Conservation (phyloP, 1,284 basidiomycete species). For the Rhodotorula sp. region DNA sequence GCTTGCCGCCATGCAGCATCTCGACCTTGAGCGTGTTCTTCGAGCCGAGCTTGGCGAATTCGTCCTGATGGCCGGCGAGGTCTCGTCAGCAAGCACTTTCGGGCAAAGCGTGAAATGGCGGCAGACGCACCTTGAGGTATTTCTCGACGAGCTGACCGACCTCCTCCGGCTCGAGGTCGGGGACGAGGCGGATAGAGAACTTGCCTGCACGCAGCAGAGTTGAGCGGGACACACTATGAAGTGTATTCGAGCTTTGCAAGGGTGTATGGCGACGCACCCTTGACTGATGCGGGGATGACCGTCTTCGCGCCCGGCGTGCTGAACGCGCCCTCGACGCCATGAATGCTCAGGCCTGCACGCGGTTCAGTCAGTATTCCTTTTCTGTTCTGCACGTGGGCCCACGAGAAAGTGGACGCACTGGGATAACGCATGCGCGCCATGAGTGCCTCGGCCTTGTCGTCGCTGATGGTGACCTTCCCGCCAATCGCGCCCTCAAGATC, state of each 20-base stretch:
- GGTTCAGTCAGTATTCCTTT: no score
- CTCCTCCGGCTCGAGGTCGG: slow-evolving; percentile 76
- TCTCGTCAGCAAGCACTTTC: no score
- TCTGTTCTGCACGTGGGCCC: slow-evolving; percentile 10
- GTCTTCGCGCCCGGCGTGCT: slow-evolving; percentile 63
- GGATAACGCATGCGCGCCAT: slow-evolving; percentile 75
- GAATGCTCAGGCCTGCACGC: slow-evolving; percentile 80
- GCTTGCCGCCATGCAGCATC: slow-evolving; percentile 76
- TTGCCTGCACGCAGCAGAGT: slow-evolving; percentile 58
- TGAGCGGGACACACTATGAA: no score
- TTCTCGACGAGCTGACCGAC: slow-evolving; percentile 70
- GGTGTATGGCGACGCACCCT: slow-evolving; percentile 57
- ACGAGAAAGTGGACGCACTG: neutral
- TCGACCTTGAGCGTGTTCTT: slow-evolving; percentile 77
- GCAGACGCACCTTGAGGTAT: slow-evolving; percentile 60
- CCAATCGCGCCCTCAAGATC: slow-evolving; percentile 81
- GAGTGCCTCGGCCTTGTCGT: slow-evolving; percentile 78
- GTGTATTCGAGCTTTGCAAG: neutral
- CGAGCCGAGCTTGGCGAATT: slow-evolving; percentile 78
- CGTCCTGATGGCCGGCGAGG: slow-evolving; percentile 51
- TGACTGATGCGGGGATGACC: slow-evolving; percentile 87
- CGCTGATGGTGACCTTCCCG: slow-evolving; percentile 70
- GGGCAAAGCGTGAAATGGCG: neutral
- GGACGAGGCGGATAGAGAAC: slow-evolving; percentile 90
- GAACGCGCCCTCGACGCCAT: slow-evolving; percentile 98